Base-by-base conservation (phyloP, 2,329 filamentous ascomycete genomes). In the Tolypocladium paradoxum region DNA sequence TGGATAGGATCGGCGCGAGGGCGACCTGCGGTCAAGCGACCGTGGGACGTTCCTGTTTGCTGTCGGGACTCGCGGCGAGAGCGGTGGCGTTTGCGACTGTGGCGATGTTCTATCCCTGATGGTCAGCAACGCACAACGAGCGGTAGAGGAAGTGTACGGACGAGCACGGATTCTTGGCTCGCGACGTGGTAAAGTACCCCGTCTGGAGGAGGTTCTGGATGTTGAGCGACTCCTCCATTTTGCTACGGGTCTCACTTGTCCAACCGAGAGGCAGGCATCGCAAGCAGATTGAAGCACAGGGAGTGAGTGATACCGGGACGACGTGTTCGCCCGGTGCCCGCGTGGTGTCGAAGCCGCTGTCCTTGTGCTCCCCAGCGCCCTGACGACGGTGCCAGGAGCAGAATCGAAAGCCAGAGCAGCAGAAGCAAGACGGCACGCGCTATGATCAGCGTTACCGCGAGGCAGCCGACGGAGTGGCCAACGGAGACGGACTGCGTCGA, bases 161-260 rank as follows among this genome's bases (percentile, higher is more conserved):
- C 67, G 58, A 59, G 46, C 57, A 60, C 48, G 63, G 58, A 52
- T 61, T 65, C 53, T 61, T 66, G 37, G 71, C 68, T 57, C 76
- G 71, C 9, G 75, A 71, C 34, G 74, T 76, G 57, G 68, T 74
- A 62, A 76, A 80, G 54, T 74, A 76, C 52, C 77, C 77, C 58
- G 73, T 75, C 58, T 73, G 65, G 37, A 80, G 69, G 56, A 77
- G 65, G 56, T 70, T 69, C 45, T 76, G 67, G 38, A 78, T 71
- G 57, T 76, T 70, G 51, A 71, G 60, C 53, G 65, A 65, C 53
- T 73, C 70, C 53, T 67, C 70, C 74, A 76, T 77, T 48, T 58
- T 72, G 65, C 53, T 54, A n/a, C n/a, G n/a, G n/a, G 54, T 60
- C 54, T 58, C 40, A 60, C 51, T 56, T 53, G 53, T 53, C 34